A percentile compares a stretch with the other conserved stretches of the same genome.
These are phyloP conservation scores for Pichia sp. DNA, from an alignment of 1,139 yeast species.

Conservation along the genomic window DNA sequence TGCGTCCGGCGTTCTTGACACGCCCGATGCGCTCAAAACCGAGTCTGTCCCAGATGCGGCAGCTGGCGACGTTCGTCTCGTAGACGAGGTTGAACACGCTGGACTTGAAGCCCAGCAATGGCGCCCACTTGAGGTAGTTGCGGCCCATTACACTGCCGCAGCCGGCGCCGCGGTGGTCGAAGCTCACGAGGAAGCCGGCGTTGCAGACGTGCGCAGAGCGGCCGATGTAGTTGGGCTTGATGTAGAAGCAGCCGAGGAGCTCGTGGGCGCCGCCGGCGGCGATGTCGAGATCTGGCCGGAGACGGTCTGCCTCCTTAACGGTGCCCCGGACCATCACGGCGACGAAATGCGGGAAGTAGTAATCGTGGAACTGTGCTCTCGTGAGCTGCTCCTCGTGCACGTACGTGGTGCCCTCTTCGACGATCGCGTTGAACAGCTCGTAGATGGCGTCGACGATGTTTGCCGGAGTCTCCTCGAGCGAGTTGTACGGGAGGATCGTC, in stretches of 20 bases:
- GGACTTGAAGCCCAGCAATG: conserved; percentile 65
- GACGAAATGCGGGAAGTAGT: conserved; percentile 45
- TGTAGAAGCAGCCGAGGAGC: conserved; percentile 64
- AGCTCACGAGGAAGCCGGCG: conserved; percentile 69
- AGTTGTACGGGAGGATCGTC: conserved; percentile 76
- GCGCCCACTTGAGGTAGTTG: conserved; percentile 61
- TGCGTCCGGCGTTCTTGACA: conserved; percentile 59
- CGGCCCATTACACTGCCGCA: conserved; percentile 62
- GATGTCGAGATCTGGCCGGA: not conserved
- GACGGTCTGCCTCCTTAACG: not conserved
- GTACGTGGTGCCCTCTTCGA: conserved; percentile 50
- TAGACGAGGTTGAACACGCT: conserved; percentile 82
- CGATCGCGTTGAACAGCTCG: conserved; percentile 42
- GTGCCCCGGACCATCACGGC: conserved; percentile 44
- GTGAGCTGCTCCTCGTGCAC: conserved; percentile 35
- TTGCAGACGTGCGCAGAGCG: conserved; percentile 77
- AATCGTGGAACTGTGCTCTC: conserved; percentile 37
- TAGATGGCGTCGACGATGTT: conserved; percentile 35
- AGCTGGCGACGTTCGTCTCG: conserved; percentile 64
- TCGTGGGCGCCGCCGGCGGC: conserved; percentile 14
- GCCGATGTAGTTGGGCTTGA: conserved; percentile 76
- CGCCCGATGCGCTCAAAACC: conserved; percentile 73
- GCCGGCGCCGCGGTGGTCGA: conserved; percentile 51
- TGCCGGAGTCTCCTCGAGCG: conserved; percentile 40
- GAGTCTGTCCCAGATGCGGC: conserved; percentile 66